These are phyloP conservation scores for Raffaelea deltoideospora DNA, from an alignment of 2,329 filamentous ascomycete species.

Conservation along the genomic window DNA sequence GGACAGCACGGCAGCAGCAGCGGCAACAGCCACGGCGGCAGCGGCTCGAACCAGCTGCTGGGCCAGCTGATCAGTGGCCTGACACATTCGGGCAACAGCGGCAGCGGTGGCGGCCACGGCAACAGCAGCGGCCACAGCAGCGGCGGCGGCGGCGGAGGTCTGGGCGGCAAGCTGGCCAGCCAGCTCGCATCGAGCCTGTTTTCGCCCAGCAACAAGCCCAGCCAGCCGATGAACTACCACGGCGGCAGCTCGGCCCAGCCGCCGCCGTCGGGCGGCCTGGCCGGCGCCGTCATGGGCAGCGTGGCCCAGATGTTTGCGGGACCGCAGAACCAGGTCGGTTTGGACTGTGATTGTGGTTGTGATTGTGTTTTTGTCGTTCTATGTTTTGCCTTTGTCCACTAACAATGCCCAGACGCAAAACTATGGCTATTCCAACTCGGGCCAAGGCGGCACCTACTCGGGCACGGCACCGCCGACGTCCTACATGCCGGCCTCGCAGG, in stretches of 20 bases:
- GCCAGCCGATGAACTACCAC: constrained; percentile 31
- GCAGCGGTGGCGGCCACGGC: constrained; percentile 18
- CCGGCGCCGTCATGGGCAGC: constrained; percentile 38
- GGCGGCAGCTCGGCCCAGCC: constrained; percentile 27
- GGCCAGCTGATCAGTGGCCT: constrained; percentile 31
- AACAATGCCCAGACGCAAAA: constrained; percentile 27
- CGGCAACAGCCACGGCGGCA: constrained; percentile 17
- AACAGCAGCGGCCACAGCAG: constrained; percentile 19
- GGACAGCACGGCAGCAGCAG: constrained; percentile 25
- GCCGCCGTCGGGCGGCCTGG: constrained; percentile 28
- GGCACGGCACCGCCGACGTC: constrained; percentile 48
- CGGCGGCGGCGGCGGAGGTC: constrained; percentile 20
- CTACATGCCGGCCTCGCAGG: constrained; percentile 28
- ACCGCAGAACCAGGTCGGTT: not conserved
- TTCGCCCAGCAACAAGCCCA: constrained; percentile 31
- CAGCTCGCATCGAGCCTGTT: constrained; percentile 41
- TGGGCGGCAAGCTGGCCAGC: constrained; percentile 38
- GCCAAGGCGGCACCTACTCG: constrained; percentile 39
- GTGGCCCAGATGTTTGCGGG: constrained; percentile 36
- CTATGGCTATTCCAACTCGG: constrained; percentile 48
- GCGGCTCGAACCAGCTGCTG: constrained; percentile 26
- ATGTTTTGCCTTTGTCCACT: too few relatives aligned
- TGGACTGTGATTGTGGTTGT: too few relatives aligned
- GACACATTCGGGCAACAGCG: constrained; percentile 13
- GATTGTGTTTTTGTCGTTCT: too few relatives aligned